Base-by-base conservation (phyloP, 495 filamentous ascomycete species). In the Mycothermus thermophilus region DNA sequence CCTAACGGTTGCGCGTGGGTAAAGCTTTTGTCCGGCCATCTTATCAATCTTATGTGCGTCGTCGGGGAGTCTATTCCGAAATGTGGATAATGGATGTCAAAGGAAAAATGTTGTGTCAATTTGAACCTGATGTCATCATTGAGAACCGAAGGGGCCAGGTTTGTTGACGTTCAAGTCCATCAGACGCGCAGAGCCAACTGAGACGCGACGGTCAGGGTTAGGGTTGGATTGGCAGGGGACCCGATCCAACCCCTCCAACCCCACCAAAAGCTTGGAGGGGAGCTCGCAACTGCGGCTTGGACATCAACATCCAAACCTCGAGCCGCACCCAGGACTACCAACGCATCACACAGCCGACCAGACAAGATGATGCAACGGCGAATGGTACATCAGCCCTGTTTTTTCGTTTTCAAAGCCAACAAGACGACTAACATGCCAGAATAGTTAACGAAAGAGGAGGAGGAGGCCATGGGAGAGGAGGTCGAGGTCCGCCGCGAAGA, bases 401-500 rank as follows among this genome's bases (percentile, higher is more conserved):
- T n/a, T n/a, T n/a, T n/a, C n/a, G n/a, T n/a, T n/a, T n/a, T n/a
- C n/a, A n/a, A n/a, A n/a, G n/a, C n/a, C n/a, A n/a, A n/a, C n/a
- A n/a, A n/a, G n/a, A n/a, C n/a, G n/a, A n/a, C n/a, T n/a, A n/a
- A n/a, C n/a, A n/a, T n/a, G n/a, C n/a, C n/a, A n/a, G 12, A n/a
- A 16, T 52, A 97, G 90, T 79, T 97, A 43, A 83, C 83, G 11
- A 86, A 79, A 53, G 90, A 93, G 58, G 90, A 97, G 37, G 90
- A 95, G 58, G 62, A 75, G 9, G 63, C 75, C 19, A 77, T 66
- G 35, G 65, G 71, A 29, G 79, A 88, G 25, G 86, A 95, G 40
- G 77, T 82, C 41, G 80, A 93, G 55, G 90, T 97, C 34, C 79
- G 88, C 24, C 80, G 85, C 45, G 88, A 93, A 48, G 90, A 97